A percentile compares a stretch with the other conserved stretches of the same genome.
Evolutionary conservation across 2,329 filamentous ascomycete genomes (phyloP).

Genomic region (Botrytis aclada): DNA sequence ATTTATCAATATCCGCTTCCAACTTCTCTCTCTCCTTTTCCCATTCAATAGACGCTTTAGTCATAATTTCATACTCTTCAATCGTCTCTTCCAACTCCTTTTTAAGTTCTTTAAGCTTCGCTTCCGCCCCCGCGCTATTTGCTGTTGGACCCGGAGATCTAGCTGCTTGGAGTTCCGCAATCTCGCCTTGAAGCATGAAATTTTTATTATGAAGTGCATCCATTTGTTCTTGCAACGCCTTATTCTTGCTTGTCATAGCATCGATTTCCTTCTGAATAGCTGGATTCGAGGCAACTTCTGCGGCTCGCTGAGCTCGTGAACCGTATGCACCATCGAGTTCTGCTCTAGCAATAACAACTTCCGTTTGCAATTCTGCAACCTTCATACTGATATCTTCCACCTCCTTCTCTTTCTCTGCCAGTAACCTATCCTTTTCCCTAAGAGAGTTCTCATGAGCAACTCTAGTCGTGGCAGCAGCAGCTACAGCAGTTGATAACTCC

Average conservation of each 20-base stretch:
- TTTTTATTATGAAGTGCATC: slow-evolving; percentile 26
- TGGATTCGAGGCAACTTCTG: slow-evolving; percentile 59
- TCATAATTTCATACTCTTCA: slow-evolving; percentile 67
- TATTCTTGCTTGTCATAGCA: slow-evolving; percentile 48
- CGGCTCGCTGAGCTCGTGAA: slow-evolving; percentile 63
- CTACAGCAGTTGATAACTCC: slow-evolving; percentile 29
- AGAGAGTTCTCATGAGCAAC: slow-evolving; percentile 25
- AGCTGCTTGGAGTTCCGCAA: slow-evolving; percentile 6
- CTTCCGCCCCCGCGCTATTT: slow-evolving; percentile 33
- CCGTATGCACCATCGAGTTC: slow-evolving; percentile 96
- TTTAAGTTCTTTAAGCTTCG: slow-evolving; percentile 51
- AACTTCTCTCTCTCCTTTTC: slow-evolving; percentile 67
- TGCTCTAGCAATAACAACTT: slow-evolving; percentile 85
- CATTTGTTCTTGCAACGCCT: slow-evolving; percentile 32
- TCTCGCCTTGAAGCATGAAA: slow-evolving; percentile 19
- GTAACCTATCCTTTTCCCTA: slow-evolving; percentile 27
- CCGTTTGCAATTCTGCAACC: slow-evolving; percentile 63
- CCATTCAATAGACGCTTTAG: slow-evolving; percentile 65
- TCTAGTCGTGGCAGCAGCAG: slow-evolving; percentile 29
- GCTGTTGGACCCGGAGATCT: slow-evolving; percentile 11
- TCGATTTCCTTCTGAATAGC: slow-evolving; percentile 59
- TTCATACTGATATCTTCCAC: slow-evolving; percentile 58
- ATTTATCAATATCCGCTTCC: slow-evolving; percentile 59
- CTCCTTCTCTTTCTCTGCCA: slow-evolving; percentile 46
- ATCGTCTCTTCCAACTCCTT: slow-evolving; percentile 65